Base-by-base conservation (phyloP, 768 basidiomycete species). In the Lentinula edodes region DNA sequence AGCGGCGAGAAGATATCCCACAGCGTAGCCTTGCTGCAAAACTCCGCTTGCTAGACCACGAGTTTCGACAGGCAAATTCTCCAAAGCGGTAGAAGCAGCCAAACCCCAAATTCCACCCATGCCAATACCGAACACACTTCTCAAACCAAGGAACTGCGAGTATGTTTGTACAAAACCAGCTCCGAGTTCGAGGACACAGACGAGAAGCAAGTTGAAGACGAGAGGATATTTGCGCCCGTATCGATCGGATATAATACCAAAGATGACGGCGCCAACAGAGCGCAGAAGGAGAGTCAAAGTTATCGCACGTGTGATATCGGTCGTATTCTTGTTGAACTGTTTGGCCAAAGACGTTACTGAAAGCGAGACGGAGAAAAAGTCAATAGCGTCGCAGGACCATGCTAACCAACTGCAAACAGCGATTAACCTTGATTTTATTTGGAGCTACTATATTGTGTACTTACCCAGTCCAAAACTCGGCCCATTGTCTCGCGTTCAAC, bases 181-280 rank as follows among this genome's bases (percentile, higher is more conserved):
- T 0, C 86, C 90, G 23, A 97, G 83, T 68, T 94, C 86, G 57
- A 97, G 83, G 5, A 82, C 70, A 13, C 83, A 79, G 63, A 93
- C 83, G 52, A 95, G 69, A 28, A 93, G 50, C 20, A 95, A 79
- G 70, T 94, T 95, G 64, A 67, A 64, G 34, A 96, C 85, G 5
- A 95, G 79, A 4, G 94, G 94, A 94, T 94, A 98, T 79, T 95
- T 96, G 34, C 95, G 83, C 4, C 95, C 95, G 71, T 79, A 96
- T 3, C 55, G 85, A 71, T 97, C 95, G 1, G 90, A 90, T n/a
- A 89, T 66, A 46, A 94, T 71, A 51, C 93, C 94, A 65, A 96
- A 95, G 66, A 94, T 75, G 53, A 93, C 88, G 45, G 90, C 89
- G 38, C 90, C 90, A 55, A 83, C 76, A 5, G 91, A 89, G 62